Base-by-base conservation (phyloP, 352 stramenopile species). In the Phytophthora nicotianae region DNA sequence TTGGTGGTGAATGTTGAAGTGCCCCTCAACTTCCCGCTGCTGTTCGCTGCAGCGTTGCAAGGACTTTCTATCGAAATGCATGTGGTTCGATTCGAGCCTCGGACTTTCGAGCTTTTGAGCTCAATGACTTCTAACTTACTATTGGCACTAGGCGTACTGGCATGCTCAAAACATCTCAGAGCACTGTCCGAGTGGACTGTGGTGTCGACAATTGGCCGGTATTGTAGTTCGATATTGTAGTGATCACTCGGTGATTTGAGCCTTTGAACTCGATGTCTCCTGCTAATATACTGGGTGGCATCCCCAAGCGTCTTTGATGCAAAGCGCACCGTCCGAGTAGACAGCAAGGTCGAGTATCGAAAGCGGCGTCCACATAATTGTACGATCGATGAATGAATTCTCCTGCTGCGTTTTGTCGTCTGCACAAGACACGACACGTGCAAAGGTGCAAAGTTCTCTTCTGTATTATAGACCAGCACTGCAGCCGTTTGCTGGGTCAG, bases 1-100 rank as follows among this genome's bases (percentile, higher is more conserved):
- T 38, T 10, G 17, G 13, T 46, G 51, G 62, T 68, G 46, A 69
- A 69, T 50, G 51, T 68, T 68, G 46, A 69, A 69, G 61, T 69
- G 53, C 16, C 37, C 52, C 27, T 69, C 61, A 64, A 63, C 21
- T 49, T 17, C 17, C 21, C n/a, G n/a, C n/a, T n/a, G 23, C 21
- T 48, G 33, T 47, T 33, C 49, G 57, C 48, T 52, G 60, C 40
- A 17, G 45, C 45, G 38, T 68, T 45, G 52, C 46, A 48, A 19
- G 13, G 19, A 26, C 37, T 42, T 49, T 35, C 50, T 38, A 50
- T 33, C 32, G 24, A 65, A 58, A 37, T 5, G 27, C 27, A 33
- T 33, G 27, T 33, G 9, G n/a, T n/a, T n/a, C n/a, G n/a, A n/a
- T n/a, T n/a, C n/a, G n/a, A n/a, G n/a, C n/a, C n/a, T n/a, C n/a